Evolutionary conservation across 352 stramenopile species (phyloP).

Genomic region (Phytopythium mirpurense): DNA sequence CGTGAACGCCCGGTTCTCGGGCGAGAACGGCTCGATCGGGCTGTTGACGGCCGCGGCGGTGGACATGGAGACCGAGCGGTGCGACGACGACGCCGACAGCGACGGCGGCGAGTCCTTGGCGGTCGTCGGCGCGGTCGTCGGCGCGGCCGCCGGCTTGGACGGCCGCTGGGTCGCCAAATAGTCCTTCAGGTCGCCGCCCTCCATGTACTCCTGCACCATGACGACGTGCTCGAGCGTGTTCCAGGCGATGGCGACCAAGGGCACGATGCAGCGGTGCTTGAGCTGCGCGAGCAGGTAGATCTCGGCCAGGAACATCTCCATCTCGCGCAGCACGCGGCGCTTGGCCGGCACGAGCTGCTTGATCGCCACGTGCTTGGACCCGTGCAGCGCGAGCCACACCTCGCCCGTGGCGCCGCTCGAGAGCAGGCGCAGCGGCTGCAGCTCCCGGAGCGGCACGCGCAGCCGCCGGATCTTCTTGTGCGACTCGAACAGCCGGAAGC

Average conservation of each 20-base stretch:
- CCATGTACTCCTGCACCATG: slow-evolving; percentile 77
- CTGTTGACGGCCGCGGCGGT: background rate
- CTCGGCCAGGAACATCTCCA: slow-evolving; percentile 71
- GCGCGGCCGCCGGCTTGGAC: background rate
- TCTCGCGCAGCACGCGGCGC: slow-evolving; percentile 45
- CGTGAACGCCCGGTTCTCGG: slow-evolving; percentile 22
- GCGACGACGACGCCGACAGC: slow-evolving; percentile 7
- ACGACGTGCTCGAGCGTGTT: slow-evolving; percentile 64
- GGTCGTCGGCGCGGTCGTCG: background rate
- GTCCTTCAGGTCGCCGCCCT: slow-evolving; percentile 56
- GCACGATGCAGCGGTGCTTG: slow-evolving; percentile 62
- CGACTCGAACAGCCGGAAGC: slow-evolving; percentile 61
- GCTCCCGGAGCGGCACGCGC: slow-evolving; percentile 41
- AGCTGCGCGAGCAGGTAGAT: slow-evolving; percentile 72
- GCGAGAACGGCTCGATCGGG: slow-evolving; percentile 4
- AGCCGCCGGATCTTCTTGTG: slow-evolving; percentile 49
- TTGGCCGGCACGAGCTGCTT: slow-evolving; percentile 63
- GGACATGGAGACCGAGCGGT: background rate
- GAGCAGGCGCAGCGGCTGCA: slow-evolving; percentile 48
- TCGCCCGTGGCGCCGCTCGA: slow-evolving; percentile 53
- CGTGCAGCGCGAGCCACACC: slow-evolving; percentile 63
- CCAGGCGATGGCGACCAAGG: slow-evolving; percentile 55
- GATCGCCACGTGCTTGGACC: slow-evolving; percentile 42
- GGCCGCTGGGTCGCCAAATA: slow-evolving; percentile 30
- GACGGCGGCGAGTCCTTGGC: slow-evolving; percentile 1